Conservation (phyloP, 2,329 filamentous ascomycete genomes). For the Ophiocordyceps australis region DNA sequence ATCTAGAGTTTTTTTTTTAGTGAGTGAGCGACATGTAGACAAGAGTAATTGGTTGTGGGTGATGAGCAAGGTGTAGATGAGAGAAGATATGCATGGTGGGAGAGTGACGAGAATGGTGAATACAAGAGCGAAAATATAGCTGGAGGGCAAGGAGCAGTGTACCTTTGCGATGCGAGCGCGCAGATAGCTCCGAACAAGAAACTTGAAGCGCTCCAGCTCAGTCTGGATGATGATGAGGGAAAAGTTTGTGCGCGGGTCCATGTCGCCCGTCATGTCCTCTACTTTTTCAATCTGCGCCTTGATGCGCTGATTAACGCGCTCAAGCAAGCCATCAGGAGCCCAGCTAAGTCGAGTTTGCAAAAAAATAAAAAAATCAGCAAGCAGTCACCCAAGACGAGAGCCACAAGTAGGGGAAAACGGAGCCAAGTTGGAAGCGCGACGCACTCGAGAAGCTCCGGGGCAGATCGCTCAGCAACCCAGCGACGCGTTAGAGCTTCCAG, state of each 20-base stretch:
- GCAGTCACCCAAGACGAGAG: no score
- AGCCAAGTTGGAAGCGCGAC: no score
- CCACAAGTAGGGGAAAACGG: no score
- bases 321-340: conserved; percentile 57
- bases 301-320: conserved; percentile 59
- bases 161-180: conserved; percentile 80
- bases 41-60: no score
- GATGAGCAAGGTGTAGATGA: no score
- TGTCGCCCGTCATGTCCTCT: conserved; percentile 62
- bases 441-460: conserved; percentile 76
- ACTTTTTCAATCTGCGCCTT: conserved; percentile 52
- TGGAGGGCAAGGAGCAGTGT: neutral
- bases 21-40: no score
- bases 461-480: conserved; percentile 83
- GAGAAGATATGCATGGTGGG: no score
- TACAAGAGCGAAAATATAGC: neutral
- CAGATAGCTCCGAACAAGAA: conserved; percentile 67
- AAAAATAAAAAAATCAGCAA: no score
- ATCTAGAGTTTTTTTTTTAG: conserved; percentile 37
- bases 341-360: conserved; percentile 24
- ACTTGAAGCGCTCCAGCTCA: conserved; percentile 88
- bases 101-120: no score
- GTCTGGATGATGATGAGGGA: conserved; percentile 89
- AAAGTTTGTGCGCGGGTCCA: conserved; percentile 86
- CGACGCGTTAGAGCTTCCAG: conserved; percentile 77